Conservation (phyloP, 225 moss, liverwort and hornwort species). For the Pseudoscleropodium purum region DNA sequence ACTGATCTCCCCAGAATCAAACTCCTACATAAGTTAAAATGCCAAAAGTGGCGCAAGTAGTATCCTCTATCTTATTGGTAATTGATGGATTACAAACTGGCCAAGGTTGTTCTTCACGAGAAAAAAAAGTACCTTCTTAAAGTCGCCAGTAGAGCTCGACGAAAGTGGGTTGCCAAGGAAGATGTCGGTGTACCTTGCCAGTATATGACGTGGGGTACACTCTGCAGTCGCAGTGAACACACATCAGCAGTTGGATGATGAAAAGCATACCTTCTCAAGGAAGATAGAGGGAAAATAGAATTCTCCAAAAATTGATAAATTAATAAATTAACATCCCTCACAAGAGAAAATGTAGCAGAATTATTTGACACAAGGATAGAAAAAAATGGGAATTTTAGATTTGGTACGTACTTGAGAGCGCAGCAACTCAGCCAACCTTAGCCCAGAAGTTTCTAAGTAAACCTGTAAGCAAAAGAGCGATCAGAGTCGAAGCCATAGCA, state of each 20-base stretch:
- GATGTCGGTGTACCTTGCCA: constrained; percentile 67
- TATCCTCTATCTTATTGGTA: background rate
- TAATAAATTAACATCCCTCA: background rate
- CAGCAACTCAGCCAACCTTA: constrained; percentile 56
- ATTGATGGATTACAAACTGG: background rate
- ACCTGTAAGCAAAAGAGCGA: constrained; percentile 35
- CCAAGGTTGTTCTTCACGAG: background rate
- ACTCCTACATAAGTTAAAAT: background rate
- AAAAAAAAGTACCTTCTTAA: constrained; percentile 58
- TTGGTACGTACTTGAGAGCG: constrained; percentile 52
- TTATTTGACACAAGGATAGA: background rate
- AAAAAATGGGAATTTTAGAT: background rate
- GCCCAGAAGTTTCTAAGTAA: constrained; percentile 70
- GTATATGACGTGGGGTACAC: constrained; percentile 70
- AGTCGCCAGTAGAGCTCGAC: constrained; percentile 68
- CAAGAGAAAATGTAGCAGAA: background rate
- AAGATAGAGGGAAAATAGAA: background rate
- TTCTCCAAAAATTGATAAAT: background rate
- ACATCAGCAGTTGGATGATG: background rate
- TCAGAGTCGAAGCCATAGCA: background rate
- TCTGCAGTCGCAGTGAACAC: constrained; percentile 32
- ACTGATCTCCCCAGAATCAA: background rate
- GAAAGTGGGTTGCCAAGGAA: constrained; percentile 66
- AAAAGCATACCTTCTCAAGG: background rate
- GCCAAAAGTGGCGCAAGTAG: background rate